Evolutionary conservation across 129 eudicot species (phyloP), one percentile per base, ranked within the genome.

Genomic region (Centaurea solstitialis): DNA sequence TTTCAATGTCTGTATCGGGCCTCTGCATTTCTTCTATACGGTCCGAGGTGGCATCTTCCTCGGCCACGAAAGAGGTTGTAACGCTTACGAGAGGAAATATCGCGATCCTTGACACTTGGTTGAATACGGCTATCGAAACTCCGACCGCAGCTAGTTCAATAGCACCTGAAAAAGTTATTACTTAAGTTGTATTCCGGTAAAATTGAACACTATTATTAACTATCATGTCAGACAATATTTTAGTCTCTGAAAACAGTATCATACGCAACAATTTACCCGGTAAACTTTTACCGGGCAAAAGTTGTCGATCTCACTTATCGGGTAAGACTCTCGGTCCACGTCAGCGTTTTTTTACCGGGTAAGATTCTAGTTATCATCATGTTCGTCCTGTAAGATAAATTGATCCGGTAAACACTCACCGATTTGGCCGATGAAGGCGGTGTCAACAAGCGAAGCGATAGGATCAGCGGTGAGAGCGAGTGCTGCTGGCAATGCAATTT

Each of bases 71-170:
- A 40, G 97, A 92, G 38, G 97, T 92, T 4, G 97, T 90, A 68
- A 92, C 84, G 75, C 95, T 92, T 6, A 92, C 97, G 10, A 92
- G 86, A 2, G 97, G 95, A 81, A 92, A 92, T 67, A 92, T 92
- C n/a, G 94, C 92, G 39, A 92, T 90, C 64, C 88, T 87, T 26
- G 94, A 92, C 28, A 88, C 90, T 84, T 90, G 97, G 82, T 92
- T 92, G 84, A 92, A 92, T 53, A 92, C 82, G n/a, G 95, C 97
- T 40, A 92, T 90, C 0, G 97, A 92, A 62, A 92, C 94, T 82
- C 97, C 97, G 1, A 92, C 97, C 2, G 94, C 97, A 24, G 97
- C 97, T n/a, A 92, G 93, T 79, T 92, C 97, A n/a, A 79, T 83
- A 0, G 97, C 87, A 76, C 97, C 97, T 92, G 85, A n/a, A 28